Evolutionary conservation across 2,329 filamentous ascomycete genomes (phyloP), one percentile per base, ranked within the genome.

Genomic region (Cephalotrichum gorgonifer): DNA sequence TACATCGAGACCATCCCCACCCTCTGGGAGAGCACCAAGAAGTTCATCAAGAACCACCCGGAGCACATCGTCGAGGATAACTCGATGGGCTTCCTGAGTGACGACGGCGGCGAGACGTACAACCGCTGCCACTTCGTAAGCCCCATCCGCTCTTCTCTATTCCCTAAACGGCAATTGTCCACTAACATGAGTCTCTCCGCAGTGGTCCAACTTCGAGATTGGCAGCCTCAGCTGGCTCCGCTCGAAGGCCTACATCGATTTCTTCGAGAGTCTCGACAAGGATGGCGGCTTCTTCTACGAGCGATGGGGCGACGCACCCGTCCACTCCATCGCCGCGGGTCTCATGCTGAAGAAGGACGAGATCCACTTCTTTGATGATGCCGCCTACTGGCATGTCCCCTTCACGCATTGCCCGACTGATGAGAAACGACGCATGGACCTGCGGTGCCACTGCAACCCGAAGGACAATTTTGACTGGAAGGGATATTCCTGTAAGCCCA

Each of bases 401-500:
- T 98, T 98, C 65, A 97, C 90, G 4, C 93, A 98, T 69, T 98
- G 93, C 68, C 93, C 93, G 2, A 95, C 89, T 1, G 86, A 85
- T 49, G 88, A 97, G 69, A 78, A 95, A 69, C 81, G 78, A 48
- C 81, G 90, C 55, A 67, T 90, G 49, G 85, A 95, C 56, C 80
- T 91, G 56, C 90, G 87, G 64, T 98, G 93, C 68, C 85, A 90
- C 67, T 98, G 93, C 71, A 89, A 98, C 62, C 91, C 93, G 7
- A 83, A 85, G 61, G 87, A 97, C 52, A 98, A 98, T 73, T 98
- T 98, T 74, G 93, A 98, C 69, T 98, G 94, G 94, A 96, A 95
- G 69, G 86, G 87, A 47, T 97, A 96, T 66, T 95, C 88, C 64
- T 97, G 90, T 94, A 79, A 74, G 87, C 73, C 5, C 17, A 20